phyloP scores from a whole-genome alignment of 495 filamentous ascomycete species.

The Talaromyces stipitatus region DNA sequence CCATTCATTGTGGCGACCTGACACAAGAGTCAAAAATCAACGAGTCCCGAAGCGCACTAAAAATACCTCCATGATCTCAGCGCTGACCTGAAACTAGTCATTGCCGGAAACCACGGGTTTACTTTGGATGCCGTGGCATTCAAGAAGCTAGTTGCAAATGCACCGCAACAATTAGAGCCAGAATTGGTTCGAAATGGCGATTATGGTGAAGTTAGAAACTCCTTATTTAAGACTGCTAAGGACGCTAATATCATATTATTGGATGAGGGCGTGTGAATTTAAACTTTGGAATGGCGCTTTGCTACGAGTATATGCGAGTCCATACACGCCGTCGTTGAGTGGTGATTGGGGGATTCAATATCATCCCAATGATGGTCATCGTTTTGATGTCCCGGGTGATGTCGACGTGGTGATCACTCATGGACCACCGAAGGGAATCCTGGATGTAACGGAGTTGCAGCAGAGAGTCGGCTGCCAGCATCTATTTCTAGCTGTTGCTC shows the following conservation, averaged over 20 bases:
- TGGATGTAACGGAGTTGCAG: constrained; percentile 37
- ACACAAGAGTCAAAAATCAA: constrained; percentile 49
- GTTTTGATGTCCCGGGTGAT: constrained; percentile 32
- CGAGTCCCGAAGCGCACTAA: constrained; percentile 43
- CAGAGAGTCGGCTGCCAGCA: constrained; percentile 45
- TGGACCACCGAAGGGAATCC: constrained; percentile 51
- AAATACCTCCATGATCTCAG: constrained; percentile 41
- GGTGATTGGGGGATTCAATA: constrained; percentile 56
- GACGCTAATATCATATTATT: constrained; percentile 47
- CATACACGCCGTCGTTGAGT: constrained; percentile 49
- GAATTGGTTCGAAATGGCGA: constrained; percentile 17
- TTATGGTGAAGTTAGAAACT: constrained; percentile 17
- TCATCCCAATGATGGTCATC: constrained; percentile 32
- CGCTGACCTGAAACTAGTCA: constrained; percentile 62
- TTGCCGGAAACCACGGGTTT: constrained; percentile 68
- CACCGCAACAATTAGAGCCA: constrained; percentile 15
- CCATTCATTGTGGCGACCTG: constrained; percentile 63
- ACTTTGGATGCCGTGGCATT: constrained; percentile 45
- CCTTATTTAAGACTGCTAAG: constrained; percentile 22
- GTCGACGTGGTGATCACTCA: constrained; percentile 62
- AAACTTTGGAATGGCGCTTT: constrained; percentile 46
- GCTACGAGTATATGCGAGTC: constrained; percentile 57
- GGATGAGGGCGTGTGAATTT: constrained; percentile 54
- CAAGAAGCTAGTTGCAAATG: constrained; percentile 22
- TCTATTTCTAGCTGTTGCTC: constrained; percentile 49